These are phyloP conservation scores for Russula abietina DNA, from an alignment of 768 basidiomycete genomes.

Conservation along the genomic window DNA sequence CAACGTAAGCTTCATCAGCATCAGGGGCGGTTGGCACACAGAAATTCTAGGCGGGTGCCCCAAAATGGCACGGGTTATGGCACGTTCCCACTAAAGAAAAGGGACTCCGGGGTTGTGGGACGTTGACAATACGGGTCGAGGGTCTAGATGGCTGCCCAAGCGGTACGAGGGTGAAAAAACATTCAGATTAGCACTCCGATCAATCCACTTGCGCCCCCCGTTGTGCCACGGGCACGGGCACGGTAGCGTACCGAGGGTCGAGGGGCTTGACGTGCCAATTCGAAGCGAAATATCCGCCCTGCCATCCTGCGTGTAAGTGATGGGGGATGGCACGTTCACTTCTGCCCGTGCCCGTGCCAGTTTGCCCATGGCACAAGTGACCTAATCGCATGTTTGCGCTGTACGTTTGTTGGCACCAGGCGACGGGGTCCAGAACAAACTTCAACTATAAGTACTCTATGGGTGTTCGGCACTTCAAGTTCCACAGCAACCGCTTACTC, in stretches of 20 bases:
- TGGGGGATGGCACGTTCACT: neutral
- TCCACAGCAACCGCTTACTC: neutral
- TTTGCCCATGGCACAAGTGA: neutral
- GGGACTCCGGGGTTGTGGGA: neutral
- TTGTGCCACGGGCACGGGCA: neutral
- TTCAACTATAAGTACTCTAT: too few relatives aligned
- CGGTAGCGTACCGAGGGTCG: neutral
- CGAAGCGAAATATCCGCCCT: neutral
- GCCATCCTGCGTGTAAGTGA: neutral
- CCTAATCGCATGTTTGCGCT: neutral
- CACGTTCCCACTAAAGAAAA: neutral
- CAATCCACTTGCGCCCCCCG: too few relatives aligned
- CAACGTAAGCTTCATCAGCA: neutral
- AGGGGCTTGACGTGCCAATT: neutral
- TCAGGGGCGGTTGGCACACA: neutral
- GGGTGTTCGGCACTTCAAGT: neutral
- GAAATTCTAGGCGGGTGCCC: neutral
- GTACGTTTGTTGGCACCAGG: neutral
- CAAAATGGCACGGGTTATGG: neutral
- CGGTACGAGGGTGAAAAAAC: neutral
- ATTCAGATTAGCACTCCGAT: neutral
- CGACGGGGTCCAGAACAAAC: too few relatives aligned
- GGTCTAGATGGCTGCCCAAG: neutral
- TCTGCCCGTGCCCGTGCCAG: neutral
- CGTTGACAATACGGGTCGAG: neutral